Evolutionary conservation across 176 grass and related monocot species (phyloP).

Genomic region (Eleusine indica): DNA sequence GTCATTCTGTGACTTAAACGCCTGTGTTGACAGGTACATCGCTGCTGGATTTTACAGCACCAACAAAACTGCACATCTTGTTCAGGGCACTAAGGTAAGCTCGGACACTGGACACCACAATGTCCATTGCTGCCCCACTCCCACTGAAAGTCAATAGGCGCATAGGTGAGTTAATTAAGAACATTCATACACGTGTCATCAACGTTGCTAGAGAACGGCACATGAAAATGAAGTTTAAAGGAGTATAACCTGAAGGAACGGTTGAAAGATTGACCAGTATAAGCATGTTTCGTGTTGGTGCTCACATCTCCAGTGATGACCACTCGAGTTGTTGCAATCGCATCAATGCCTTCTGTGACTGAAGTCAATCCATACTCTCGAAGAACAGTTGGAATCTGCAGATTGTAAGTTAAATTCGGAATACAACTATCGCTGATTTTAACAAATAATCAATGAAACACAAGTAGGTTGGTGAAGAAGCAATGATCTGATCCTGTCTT

Average conservation of each 20-base stretch:
- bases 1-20: slow-evolving; percentile 41
- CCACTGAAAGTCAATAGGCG: slow-evolving; percentile 58
- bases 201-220: not conserved
- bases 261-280: slow-evolving; percentile 44
- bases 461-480: no score
- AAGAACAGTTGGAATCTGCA: slow-evolving; percentile 74
- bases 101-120: slow-evolving; percentile 82
- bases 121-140: slow-evolving; percentile 74
- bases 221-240: not conserved
- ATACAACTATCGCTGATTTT: not conserved
- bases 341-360: slow-evolving; percentile 96
- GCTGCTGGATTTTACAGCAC: slow-evolving; percentile 54
- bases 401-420: not conserved
- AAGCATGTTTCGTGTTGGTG: slow-evolving; percentile 44
- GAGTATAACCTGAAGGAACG: slow-evolving; percentile 72
- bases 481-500: no score
- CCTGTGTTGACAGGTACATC: slow-evolving; percentile 27
- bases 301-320: slow-evolving; percentile 55
- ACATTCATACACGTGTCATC: not conserved
- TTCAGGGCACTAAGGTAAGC: slow-evolving; percentile 89
- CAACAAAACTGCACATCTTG: slow-evolving; percentile 81
- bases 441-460: no score
- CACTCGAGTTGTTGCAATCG: slow-evolving; percentile 89
- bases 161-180: not conserved
- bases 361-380: slow-evolving; percentile 82